These are phyloP conservation scores for Encephalitozoon intestinalis DNA, from an alignment of 371 early-diverging fungal genomes.

Conservation along the genomic window DNA sequence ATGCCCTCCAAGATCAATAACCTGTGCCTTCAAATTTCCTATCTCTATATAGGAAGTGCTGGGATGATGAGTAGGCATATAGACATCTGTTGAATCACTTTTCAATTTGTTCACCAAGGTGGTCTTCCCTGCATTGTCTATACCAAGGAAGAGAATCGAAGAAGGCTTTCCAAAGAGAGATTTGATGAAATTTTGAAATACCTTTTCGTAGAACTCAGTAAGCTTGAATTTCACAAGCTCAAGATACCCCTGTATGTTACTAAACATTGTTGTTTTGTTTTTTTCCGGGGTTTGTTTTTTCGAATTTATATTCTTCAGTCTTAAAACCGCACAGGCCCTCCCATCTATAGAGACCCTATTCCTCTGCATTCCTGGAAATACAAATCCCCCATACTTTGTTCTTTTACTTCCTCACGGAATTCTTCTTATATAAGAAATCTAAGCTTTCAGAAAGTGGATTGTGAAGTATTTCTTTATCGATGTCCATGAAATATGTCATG, in stretches of 20 bases:
- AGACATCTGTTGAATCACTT: conserved; percentile 83
- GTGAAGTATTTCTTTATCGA: conserved; percentile 42
- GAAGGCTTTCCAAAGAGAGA: conserved; percentile 70
- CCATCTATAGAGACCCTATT: not conserved
- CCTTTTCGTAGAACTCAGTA: conserved; percentile 32
- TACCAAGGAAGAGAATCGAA: conserved; percentile 92
- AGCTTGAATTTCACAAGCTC: conserved; percentile 18
- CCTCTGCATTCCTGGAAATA: not conserved
- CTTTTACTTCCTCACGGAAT: conserved; percentile 11
- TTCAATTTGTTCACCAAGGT: conserved; percentile 96
- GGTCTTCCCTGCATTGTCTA: conserved; percentile 99
- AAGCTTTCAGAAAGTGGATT: conserved; percentile 36
- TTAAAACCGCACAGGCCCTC: too few relatives aligned
- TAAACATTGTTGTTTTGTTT: conserved; percentile 4
- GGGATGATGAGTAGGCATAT: conserved; percentile 85
- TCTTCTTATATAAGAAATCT: conserved; percentile 43
- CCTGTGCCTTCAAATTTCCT: conserved; percentile 57
- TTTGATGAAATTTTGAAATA: conserved; percentile 41
- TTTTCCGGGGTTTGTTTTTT: not conserved
- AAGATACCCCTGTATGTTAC: conserved; percentile 4
- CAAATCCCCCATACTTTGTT: not conserved
- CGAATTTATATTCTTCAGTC: not conserved
- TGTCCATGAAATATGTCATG: conserved; percentile 41
- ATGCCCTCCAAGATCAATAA: conserved; percentile 61
- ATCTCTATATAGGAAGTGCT: conserved; percentile 55